A percentile compares a stretch with the other conserved stretches of the same genome.
phyloP scores from a whole-genome alignment of 2,329 filamentous ascomycete genomes.

The Tolypocladium nubicola region DNA sequence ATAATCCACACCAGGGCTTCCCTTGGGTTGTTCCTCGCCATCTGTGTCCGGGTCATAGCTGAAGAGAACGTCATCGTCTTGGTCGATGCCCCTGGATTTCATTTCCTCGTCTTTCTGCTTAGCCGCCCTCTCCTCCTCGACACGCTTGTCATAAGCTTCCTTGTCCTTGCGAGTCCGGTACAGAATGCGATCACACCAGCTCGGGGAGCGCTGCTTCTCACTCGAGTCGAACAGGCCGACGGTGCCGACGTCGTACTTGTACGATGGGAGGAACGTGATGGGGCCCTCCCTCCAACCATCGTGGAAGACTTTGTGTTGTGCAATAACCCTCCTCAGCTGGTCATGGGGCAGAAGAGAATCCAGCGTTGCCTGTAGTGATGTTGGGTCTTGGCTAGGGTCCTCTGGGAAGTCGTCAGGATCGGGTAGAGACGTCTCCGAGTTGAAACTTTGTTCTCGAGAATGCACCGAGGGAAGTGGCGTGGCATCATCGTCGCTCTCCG shows the following conservation, averaged over 20 bases:
- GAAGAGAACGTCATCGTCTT: slow-evolving; percentile 79
- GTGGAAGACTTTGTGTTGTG: slow-evolving; percentile 68
- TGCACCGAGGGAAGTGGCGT: slow-evolving; percentile 22
- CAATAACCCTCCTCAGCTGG: slow-evolving; percentile 68
- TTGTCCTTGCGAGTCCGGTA: slow-evolving; percentile 69
- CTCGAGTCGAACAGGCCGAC: slow-evolving; percentile 88
- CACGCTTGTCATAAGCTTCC: slow-evolving; percentile 51
- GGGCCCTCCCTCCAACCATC: slow-evolving; percentile 87
- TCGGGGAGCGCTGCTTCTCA: slow-evolving; percentile 84
- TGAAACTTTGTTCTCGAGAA: slow-evolving; percentile 24
- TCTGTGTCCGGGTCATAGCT: slow-evolving; percentile 83
- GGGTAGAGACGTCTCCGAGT: slow-evolving; percentile 35
- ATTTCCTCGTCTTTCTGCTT: slow-evolving; percentile 74
- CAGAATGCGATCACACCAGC: slow-evolving; percentile 93
- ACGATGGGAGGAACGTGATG: slow-evolving; percentile 84
- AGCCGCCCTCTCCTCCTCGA: slow-evolving; percentile 54
- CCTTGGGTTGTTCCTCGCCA: slow-evolving; percentile 27
- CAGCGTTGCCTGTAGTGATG: slow-evolving; percentile 79
- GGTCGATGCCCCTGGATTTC: slow-evolving; percentile 66
- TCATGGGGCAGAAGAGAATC: slow-evolving; percentile 83
- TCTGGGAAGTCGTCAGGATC: slow-evolving; percentile 57
- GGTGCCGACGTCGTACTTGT: slow-evolving; percentile 96
- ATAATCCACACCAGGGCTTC: slow-evolving; percentile 38
- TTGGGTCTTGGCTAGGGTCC: slow-evolving; percentile 66
- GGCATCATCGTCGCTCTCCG: slow-evolving; percentile 36